These are phyloP conservation scores for Globisporangium cystogenes DNA, from an alignment of 352 stramenopile genomes.

Conservation along the genomic window DNA sequence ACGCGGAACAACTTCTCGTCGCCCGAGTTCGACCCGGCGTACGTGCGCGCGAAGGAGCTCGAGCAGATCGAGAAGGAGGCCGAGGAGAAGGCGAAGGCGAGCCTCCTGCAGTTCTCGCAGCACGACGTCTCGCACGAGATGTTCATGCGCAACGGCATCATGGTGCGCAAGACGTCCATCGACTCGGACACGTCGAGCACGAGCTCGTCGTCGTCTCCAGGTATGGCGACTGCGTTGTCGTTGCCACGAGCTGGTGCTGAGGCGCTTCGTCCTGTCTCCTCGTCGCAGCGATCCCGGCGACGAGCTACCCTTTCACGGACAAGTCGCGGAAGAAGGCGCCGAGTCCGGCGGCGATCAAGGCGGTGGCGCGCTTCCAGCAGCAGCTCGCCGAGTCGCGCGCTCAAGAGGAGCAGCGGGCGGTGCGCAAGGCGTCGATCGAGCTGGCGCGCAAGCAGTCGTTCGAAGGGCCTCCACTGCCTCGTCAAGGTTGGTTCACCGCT, in stretches of 20 bases:
- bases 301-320: constrained; percentile 63
- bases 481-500: background rate
- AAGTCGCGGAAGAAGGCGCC: constrained; percentile 33
- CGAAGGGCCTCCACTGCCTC: background rate
- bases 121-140: constrained; percentile 47
- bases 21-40: constrained; percentile 42
- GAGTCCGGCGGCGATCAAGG: constrained; percentile 36
- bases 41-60: constrained; percentile 47
- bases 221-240: too few relatives aligned
- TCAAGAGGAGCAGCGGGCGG: constrained; percentile 20
- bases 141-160: constrained; percentile 60
- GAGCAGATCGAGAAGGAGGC: constrained; percentile 43
- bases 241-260: background rate
- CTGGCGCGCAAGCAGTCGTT: constrained; percentile 24
- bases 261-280: background rate
- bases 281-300: constrained; percentile 15
- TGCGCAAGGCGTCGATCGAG: constrained; percentile 31
- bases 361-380: constrained; percentile 48
- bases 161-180: constrained; percentile 26
- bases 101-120: constrained; percentile 49
- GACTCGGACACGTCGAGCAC: constrained; percentile 13
- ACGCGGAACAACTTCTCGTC: constrained; percentile 47
- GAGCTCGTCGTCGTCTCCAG: constrained; percentile 5
- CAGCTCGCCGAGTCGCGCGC: constrained; percentile 37
- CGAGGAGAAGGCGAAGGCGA: constrained; percentile 49